phyloP scores from a whole-genome alignment of 805 yeast species.

The Phaffomyces opuntiae region DNA sequence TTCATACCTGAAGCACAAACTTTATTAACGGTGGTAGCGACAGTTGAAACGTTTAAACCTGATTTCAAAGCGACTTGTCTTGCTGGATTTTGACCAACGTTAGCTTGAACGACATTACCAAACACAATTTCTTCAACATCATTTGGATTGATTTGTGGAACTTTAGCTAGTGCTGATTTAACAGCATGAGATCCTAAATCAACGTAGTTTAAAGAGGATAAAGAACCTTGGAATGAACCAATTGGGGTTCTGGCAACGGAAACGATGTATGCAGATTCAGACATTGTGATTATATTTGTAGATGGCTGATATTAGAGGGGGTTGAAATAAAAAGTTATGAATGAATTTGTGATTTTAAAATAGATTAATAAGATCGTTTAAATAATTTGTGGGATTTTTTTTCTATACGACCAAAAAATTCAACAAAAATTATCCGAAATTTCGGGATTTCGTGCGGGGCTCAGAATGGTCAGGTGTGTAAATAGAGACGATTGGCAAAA shows the following conservation, averaged over 20 bases:
- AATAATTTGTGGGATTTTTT: no score
- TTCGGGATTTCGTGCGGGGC: no score
- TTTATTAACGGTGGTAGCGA: constrained; percentile 89
- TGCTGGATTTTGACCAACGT: constrained; percentile 96
- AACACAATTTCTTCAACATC: constrained; percentile 85
- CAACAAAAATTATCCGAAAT: no score
- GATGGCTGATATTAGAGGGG: no score
- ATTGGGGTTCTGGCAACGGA: constrained; percentile 92
- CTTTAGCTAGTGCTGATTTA: constrained; percentile 75
- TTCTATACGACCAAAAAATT: no score
- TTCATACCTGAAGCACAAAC: constrained; percentile 97
- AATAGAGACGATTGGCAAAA: no score
- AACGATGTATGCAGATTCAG: constrained; percentile 71
- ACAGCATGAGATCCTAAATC: constrained; percentile 94
- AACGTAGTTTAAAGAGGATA: constrained; percentile 66
- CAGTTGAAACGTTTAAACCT: constrained; percentile 72
- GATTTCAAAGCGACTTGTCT: constrained; percentile 93
- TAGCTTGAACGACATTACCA: constrained; percentile 90
- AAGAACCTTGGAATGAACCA: constrained; percentile 86
- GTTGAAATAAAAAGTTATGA: no score
- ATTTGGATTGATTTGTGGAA: constrained; percentile 70
- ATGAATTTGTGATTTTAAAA: no score
- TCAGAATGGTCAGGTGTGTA: no score
- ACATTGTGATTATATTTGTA: constrained; percentile 15
- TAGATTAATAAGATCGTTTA: no score